Percentiles rank a stretch among this genome's conserved stretches.
Conservation (phyloP, 768 basidiomycete species). For the Boletus subparvulus region DNA sequence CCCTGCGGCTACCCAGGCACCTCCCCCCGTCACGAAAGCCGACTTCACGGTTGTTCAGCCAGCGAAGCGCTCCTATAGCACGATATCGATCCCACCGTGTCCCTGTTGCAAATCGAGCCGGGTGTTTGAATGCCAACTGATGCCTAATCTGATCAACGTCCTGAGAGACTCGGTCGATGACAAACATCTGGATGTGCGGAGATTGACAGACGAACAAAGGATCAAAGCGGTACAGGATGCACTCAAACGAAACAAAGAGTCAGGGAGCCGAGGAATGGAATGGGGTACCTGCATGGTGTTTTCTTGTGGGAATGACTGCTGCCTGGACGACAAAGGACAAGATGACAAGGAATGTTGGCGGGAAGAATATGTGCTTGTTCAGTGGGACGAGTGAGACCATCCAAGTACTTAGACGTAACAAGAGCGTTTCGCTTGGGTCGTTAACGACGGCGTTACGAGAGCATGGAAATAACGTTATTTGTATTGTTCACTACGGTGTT, state of each 20-base stretch:
- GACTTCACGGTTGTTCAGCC: constrained; percentile 52
- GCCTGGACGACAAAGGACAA: constrained; percentile 41
- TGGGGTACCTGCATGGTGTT: constrained; percentile 94
- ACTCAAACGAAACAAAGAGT: constrained; percentile 46
- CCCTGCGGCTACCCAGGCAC: constrained; percentile 46
- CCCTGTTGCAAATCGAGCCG: constrained; percentile 62
- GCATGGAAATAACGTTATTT: constrained; percentile 25
- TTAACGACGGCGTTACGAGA: neutral
- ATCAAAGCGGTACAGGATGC: constrained; percentile 56
- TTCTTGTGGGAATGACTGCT: constrained; percentile 83
- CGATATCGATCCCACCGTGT: constrained; percentile 60
- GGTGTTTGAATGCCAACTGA: constrained; percentile 91
- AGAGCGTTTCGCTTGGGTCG: neutral
- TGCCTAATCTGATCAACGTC: constrained; percentile 89
- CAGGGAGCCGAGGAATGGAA: constrained; percentile 72
- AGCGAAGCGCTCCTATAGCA: constrained; percentile 53
- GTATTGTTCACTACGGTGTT: constrained; percentile 9
- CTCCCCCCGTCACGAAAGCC: constrained; percentile 58
- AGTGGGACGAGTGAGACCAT: constrained; percentile 61
- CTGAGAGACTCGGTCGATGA: constrained; percentile 40
- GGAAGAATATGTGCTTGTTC: constrained; percentile 73
- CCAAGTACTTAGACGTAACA: neutral
- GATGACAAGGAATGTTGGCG: constrained; percentile 53
- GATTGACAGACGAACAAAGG: constrained; percentile 66
- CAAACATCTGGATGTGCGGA: constrained; percentile 28